Conservation (phyloP, 257 asterid genomes). For the Petunia secreta region DNA sequence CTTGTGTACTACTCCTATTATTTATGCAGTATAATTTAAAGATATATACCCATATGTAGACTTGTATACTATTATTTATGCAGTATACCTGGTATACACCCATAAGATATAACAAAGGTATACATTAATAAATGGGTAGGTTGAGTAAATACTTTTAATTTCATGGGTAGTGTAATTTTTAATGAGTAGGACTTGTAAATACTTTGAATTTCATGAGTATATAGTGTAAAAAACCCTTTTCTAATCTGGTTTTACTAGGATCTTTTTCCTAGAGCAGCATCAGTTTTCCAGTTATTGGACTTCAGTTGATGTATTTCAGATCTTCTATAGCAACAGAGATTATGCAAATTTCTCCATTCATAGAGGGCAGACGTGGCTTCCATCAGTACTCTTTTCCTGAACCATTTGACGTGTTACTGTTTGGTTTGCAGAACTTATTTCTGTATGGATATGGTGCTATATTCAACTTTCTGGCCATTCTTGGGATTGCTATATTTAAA, state of each 20-base stretch:
- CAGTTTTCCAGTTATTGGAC: constrained; percentile 13
- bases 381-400: constrained; percentile 9
- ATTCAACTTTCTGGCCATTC: constrained; percentile 92
- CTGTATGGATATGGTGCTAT: constrained; percentile 97
- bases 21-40: too few relatives aligned
- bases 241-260: not conserved
- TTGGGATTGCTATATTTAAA: constrained; percentile 65
- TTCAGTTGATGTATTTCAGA: constrained; percentile 14
- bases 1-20: too few relatives aligned
- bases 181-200: too few relatives aligned
- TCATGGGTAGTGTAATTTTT: too few relatives aligned
- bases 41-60: too few relatives aligned
- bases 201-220: too few relatives aligned
- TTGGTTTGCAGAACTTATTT: constrained; percentile 78
- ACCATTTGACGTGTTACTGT: constrained; percentile 20
- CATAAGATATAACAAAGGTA: too few relatives aligned
- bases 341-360: constrained; percentile 2
- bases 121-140: too few relatives aligned
- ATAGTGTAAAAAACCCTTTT: too few relatives aligned
- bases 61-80: too few relatives aligned
- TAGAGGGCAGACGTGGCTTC: not conserved
- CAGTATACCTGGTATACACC: too few relatives aligned
- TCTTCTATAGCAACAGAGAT: constrained; percentile 1
- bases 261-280: constrained; percentile 12
- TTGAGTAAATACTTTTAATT: too few relatives aligned